Conservation (phyloP, 495 filamentous ascomycete species). For the Penicillium paradoxum region DNA sequence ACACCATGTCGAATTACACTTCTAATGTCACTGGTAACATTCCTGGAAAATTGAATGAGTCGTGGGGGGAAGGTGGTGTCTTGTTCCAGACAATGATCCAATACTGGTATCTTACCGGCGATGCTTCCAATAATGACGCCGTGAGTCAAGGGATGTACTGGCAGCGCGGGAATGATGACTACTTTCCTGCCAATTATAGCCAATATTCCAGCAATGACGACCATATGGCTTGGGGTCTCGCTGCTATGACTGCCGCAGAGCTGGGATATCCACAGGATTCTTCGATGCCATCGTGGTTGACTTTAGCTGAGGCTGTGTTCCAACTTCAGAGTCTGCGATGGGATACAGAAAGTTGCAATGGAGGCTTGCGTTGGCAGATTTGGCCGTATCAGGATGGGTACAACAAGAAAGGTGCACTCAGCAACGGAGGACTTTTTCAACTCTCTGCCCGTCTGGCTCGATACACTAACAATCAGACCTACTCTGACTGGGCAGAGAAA, state of each 20-base stretch:
- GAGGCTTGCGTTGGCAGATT: constrained; percentile 50
- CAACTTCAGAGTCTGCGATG: constrained; percentile 57
- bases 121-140: too few species aligned
- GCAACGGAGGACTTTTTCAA: constrained; percentile 66
- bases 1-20: too few species aligned
- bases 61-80: too few species aligned
- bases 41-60: too few species aligned
- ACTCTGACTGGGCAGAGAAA: constrained; percentile 67
- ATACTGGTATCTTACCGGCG: too few species aligned
- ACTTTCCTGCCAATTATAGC: too few species aligned
- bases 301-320: constrained; percentile 68
- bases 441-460: constrained; percentile 64
- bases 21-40: too few species aligned
- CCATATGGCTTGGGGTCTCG: constrained; percentile 65
- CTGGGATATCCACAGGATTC: constrained; percentile 56
- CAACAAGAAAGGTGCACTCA: constrained; percentile 60
- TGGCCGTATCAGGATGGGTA: constrained; percentile 39
- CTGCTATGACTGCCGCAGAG: constrained; percentile 64
- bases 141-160: too few species aligned
- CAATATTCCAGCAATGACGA: too few species aligned
- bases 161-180: too few species aligned
- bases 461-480: constrained; percentile 66
- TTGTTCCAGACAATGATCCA: too few species aligned
- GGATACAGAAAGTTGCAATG: constrained; percentile 36
- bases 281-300: constrained; percentile 55